Evolutionary conservation across 345 rosid genomes (phyloP).

Genomic region (Erucastrum elatum): DNA sequence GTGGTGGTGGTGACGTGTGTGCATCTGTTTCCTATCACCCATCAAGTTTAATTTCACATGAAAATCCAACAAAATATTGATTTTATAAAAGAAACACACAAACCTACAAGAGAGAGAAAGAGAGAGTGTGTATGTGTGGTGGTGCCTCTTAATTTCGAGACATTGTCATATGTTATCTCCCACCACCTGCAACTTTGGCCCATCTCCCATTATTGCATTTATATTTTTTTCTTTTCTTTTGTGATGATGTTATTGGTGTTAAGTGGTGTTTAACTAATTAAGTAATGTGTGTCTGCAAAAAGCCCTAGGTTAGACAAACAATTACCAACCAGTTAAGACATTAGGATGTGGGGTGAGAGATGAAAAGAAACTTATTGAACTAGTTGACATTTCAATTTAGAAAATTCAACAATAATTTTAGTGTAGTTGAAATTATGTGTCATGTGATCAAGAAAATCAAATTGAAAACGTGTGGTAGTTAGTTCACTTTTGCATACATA

Average conservation of each 20-base stretch:
- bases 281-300: constrained; percentile 18
- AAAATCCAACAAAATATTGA: constrained; percentile 29
- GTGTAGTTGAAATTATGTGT: neutral
- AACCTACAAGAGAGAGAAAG: constrained; percentile 36
- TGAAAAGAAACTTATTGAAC: neutral
- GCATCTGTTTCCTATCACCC: constrained; percentile 39
- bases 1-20: constrained; percentile 20
- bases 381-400: neutral
- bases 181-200: constrained; percentile 38
- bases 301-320: constrained; percentile 16
- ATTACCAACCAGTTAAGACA: neutral
- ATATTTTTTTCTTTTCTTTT: constrained; percentile 19
- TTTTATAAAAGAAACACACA: constrained; percentile 1
- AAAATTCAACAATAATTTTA: neutral
- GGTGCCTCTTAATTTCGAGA: constrained; percentile 41
- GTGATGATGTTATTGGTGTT: neutral
- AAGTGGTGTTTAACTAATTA: neutral
- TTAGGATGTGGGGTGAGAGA: neutral
- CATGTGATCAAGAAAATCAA: neutral
- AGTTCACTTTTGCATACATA: neutral
- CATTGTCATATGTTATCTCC: constrained; percentile 37
- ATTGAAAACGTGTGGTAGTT: neutral
- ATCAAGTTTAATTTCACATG: constrained; percentile 35
- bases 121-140: constrained; percentile 24
- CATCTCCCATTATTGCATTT: constrained; percentile 39